Base-by-base conservation (phyloP, 768 basidiomycete species). In the Tephrocybe sp. region DNA sequence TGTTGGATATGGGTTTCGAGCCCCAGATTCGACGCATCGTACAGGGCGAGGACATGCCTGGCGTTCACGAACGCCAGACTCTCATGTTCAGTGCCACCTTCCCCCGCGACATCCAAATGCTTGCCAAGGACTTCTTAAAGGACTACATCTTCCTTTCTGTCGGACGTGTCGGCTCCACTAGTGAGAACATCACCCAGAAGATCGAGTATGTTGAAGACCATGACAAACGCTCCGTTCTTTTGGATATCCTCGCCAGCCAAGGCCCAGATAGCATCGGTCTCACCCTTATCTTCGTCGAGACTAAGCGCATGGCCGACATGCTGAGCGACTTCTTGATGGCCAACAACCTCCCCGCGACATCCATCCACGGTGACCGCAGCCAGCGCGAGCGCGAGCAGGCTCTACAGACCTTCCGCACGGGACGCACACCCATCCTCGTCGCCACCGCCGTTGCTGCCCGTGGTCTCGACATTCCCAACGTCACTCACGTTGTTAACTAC, bases 1-100 rank as follows among this genome's bases (percentile, higher is more conserved):
- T 99, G 97, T 82, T 99, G 65, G 97, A 99, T 77, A 99, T 99
- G 97, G 97, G 97, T 87, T 99, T 99, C 79, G 97, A 99, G 72
- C 97, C 97, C 49, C 97, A 98, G 73, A 99, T 99, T 64, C 83
- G 97, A 57, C 83, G 93, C 30, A 99, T 99, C 65, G 97, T 99
- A 16, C 92, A 99, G 70, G 90, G 91, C 60, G 93, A 94, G 64
- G 97, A 99, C 68, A 99, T 99, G 97, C 93, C 97, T n/a, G 88
- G 85, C 40, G 83, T 87, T 12, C 72, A 79, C 22, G 85, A 93
- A 11, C 89, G 97, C 55, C 97, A 98, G 67, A 99, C 97, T 1
- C 89, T 99, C 72, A 99, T 99, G 97, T 99, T 99, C 74, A 92
- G 89, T 54, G 97, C 97, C 39, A 98, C 97, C 38, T 99, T 99